These are phyloP conservation scores for Spathaspora gorwiae DNA, from an alignment of 805 yeast genomes.

Conservation along the genomic window DNA sequence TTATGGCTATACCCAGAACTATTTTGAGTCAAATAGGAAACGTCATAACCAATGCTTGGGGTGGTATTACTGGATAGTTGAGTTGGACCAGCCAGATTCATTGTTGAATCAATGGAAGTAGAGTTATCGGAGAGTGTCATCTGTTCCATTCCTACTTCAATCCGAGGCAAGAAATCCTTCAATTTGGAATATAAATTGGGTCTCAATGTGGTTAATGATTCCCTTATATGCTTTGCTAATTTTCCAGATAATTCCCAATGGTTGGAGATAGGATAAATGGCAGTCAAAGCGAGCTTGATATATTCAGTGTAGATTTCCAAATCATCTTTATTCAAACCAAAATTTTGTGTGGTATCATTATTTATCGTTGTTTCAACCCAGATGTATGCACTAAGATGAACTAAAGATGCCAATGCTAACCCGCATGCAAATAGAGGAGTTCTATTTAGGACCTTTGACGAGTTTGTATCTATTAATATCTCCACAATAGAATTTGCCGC, in stretches of 20 bases:
- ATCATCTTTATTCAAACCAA: constrained; percentile 27
- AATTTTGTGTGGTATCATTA: constrained; percentile 11
- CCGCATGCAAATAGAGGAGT: constrained; percentile 53
- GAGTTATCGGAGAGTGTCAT: constrained; percentile 1
- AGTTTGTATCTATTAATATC: constrained; percentile 44
- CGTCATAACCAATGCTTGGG: background rate
- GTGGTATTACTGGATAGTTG: background rate
- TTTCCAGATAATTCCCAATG: constrained; percentile 50
- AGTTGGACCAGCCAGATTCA: background rate
- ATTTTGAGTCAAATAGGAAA: background rate
- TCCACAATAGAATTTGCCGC: constrained; percentile 49
- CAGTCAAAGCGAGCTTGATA: constrained; percentile 45
- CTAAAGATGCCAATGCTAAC: constrained; percentile 48
- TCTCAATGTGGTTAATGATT: constrained; percentile 38
- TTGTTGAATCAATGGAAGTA: background rate
- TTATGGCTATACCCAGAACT: background rate
- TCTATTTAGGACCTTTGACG: constrained; percentile 38
- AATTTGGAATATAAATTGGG: constrained; percentile 39
- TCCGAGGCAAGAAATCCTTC: constrained; percentile 23
- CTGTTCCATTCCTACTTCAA: constrained; percentile 11
- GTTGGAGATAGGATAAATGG: constrained; percentile 45
- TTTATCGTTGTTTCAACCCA: constrained; percentile 43
- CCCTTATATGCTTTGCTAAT: constrained; percentile 43
- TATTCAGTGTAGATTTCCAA: constrained; percentile 44
- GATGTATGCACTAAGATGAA: constrained; percentile 49